Percentiles rank a stretch among this genome's conserved stretches.
phyloP scores from a whole-genome alignment of 2,329 filamentous ascomycete genomes.

The Dactylonectria macrodidyma region DNA sequence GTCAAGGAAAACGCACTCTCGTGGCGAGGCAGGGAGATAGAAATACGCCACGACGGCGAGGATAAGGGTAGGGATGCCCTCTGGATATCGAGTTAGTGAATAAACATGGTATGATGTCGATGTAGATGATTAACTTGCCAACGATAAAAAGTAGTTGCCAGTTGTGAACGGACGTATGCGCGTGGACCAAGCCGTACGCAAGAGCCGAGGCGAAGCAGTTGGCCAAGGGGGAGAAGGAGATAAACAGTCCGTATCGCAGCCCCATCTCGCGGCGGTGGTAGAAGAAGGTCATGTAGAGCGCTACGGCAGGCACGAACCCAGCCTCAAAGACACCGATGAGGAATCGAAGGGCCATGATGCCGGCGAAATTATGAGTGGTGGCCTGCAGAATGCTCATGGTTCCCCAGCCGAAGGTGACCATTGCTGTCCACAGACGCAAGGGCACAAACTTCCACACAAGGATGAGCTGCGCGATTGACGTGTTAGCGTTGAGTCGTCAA shows the following conservation, averaged over 20 bases:
- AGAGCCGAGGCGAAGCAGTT: slow-evolving; percentile 78
- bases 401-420: slow-evolving; percentile 31
- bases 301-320: slow-evolving; percentile 58
- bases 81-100: slow-evolving; percentile 8
- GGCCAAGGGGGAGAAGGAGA: slow-evolving; percentile 77
- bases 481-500: neutral
- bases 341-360: slow-evolving; percentile 22
- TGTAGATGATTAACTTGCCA: neutral
- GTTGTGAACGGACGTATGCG: slow-evolving; percentile 67
- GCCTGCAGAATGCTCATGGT: slow-evolving; percentile 28
- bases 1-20: slow-evolving; percentile 67
- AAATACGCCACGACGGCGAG: slow-evolving; percentile 70
- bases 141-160: slow-evolving; percentile 67
- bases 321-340: slow-evolving; percentile 60
- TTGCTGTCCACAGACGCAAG: slow-evolving; percentile 34
- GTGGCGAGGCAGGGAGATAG: slow-evolving; percentile 67
- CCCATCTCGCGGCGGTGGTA: slow-evolving; percentile 73
- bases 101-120: too few relatives aligned
- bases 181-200: slow-evolving; percentile 75
- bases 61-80: slow-evolving; percentile 73
- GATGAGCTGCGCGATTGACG: slow-evolving; percentile 20
- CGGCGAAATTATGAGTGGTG: neutral
- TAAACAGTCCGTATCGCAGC: slow-evolving; percentile 78
- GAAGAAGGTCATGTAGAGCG: slow-evolving; percentile 63
- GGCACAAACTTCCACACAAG: slow-evolving; percentile 40